Evolutionary conservation across 768 basidiomycete genomes (phyloP).

Genomic region (Suillus lakei): DNA sequence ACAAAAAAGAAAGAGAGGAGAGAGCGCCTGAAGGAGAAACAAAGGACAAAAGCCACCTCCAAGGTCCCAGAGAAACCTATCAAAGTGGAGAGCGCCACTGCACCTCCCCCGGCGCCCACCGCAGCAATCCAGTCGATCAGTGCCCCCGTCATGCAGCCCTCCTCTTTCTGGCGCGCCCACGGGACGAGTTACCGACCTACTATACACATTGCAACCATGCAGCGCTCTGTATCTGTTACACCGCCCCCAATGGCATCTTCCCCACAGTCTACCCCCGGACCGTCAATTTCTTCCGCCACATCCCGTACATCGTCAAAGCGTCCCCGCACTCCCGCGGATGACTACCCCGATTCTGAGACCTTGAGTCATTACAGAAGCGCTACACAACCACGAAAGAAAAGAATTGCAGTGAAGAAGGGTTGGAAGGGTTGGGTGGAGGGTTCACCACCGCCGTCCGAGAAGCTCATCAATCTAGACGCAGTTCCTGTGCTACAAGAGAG

Average conservation of each 20-base stretch:
- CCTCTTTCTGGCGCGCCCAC: constrained; percentile 69
- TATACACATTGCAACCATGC: constrained; percentile 71
- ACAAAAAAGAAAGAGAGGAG: constrained; percentile 54
- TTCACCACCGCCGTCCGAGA: constrained; percentile 78
- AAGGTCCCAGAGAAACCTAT: constrained; percentile 40
- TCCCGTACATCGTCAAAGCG: constrained; percentile 83
- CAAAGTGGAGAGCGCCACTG: constrained; percentile 22
- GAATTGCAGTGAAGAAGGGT: constrained; percentile 71
- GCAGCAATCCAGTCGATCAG: constrained; percentile 30
- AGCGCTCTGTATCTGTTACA: constrained; percentile 75
- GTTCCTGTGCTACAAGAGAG: constrained; percentile 74
- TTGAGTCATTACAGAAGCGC: not conserved
- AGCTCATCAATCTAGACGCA: constrained; percentile 80
- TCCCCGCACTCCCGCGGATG: constrained; percentile 74
- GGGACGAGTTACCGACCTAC: constrained; percentile 49
- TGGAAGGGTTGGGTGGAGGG: constrained; percentile 95
- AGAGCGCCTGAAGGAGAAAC: constrained; percentile 56
- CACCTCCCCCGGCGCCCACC: constrained; percentile 21
- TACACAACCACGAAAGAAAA: constrained; percentile 59
- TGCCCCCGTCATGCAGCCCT: constrained; percentile 39
- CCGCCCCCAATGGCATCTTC: constrained; percentile 71
- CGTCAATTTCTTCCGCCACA: constrained; percentile 72
- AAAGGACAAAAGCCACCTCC: constrained; percentile 42
- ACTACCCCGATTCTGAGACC: constrained; percentile 29
- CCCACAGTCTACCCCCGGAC: constrained; percentile 75